These are phyloP conservation scores for Detonula confervacea DNA, from an alignment of 352 stramenopile genomes.

Conservation along the genomic window DNA sequence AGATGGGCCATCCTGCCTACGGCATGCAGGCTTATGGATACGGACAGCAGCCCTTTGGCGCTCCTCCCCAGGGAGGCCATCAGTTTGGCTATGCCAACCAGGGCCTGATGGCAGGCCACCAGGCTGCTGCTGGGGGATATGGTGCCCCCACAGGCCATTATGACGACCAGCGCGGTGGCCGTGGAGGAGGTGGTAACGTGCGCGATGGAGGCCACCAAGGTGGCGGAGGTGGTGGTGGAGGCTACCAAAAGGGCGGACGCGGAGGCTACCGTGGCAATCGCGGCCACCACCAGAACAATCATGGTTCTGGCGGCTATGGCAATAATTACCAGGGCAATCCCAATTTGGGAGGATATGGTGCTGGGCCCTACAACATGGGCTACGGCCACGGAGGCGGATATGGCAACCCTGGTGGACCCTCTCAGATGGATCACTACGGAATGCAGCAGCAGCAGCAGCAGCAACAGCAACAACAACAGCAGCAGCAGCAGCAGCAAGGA, in stretches of 20 bases:
- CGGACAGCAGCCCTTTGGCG: conserved; percentile 72
- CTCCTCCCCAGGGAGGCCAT: conserved; percentile 64
- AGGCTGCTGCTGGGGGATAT: conserved; percentile 64
- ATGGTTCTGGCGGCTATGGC: conserved; percentile 44
- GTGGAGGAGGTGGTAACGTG: conserved; percentile 11
- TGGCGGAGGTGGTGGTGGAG: conserved; percentile 41
- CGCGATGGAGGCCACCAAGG: too few species aligned
- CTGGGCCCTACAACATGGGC: conserved; percentile 65
- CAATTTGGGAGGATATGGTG: conserved; percentile 62
- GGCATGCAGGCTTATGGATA: conserved; percentile 60
- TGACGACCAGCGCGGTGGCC: conserved; percentile 55
- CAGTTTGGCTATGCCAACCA: conserved; percentile 68
- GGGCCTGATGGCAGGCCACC: conserved; percentile 67
- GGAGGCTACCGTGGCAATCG: conserved; percentile 70
- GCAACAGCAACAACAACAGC: not conserved
- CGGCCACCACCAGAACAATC: conserved; percentile 60
- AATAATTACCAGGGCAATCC: conserved; percentile 52
- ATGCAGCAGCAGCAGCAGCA: conserved; percentile 61
- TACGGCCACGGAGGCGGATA: conserved; percentile 67
- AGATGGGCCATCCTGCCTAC: conserved; percentile 67
- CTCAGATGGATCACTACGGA: conserved; percentile 71
- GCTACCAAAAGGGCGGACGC: conserved; percentile 58
- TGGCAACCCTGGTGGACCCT: conserved; percentile 39
- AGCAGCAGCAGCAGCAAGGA: conserved; percentile 23
- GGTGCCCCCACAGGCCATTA: conserved; percentile 55